phyloP scores from a whole-genome alignment of 225 moss, liverwort and hornwort species.

The Pleurozium schreberi region DNA sequence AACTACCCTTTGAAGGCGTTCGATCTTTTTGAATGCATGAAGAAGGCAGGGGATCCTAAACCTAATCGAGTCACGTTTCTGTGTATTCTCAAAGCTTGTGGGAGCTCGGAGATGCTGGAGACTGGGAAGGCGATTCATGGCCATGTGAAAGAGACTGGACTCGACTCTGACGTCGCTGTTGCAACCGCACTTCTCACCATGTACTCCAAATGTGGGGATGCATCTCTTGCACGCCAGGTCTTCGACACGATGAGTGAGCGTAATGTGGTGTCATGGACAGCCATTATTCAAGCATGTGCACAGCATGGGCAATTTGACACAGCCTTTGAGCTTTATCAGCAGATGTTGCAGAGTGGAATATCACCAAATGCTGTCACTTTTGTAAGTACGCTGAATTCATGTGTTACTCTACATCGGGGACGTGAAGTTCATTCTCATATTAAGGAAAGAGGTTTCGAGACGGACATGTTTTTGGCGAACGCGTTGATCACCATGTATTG shows the following conservation, averaged over 20 bases:
- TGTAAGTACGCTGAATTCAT: slow-evolving; percentile 23
- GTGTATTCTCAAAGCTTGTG: slow-evolving; percentile 25
- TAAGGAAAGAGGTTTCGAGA: slow-evolving; percentile 5
- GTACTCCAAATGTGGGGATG: slow-evolving; percentile 28
- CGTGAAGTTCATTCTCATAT: slow-evolving; percentile 14
- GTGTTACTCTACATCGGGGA: slow-evolving; percentile 5
- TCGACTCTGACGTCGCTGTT: slow-evolving; percentile 17
- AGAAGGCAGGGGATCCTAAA: background rate
- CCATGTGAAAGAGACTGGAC: background rate
- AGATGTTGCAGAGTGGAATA: slow-evolving; percentile 14
- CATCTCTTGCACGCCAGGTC: background rate
- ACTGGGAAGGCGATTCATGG: slow-evolving; percentile 19
- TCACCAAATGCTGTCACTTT: slow-evolving; percentile 13
- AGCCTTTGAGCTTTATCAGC: slow-evolving; percentile 28
- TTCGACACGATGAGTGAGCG: slow-evolving; percentile 24
- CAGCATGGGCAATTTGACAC: slow-evolving; percentile 8
- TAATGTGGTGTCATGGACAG: slow-evolving; percentile 36
- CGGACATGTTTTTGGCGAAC: slow-evolving; percentile 15
- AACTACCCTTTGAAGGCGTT: slow-evolving; percentile 1
- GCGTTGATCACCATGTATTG: slow-evolving; percentile 45
- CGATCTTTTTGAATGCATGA: slow-evolving; percentile 19
- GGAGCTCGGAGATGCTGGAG: background rate
- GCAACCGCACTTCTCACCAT: slow-evolving; percentile 28
- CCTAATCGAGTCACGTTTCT: slow-evolving; percentile 30
- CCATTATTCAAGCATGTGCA: slow-evolving; percentile 22